Evolutionary conservation across 352 stramenopile species (phyloP).

Genomic region (Globisporangium spiculum): DNA sequence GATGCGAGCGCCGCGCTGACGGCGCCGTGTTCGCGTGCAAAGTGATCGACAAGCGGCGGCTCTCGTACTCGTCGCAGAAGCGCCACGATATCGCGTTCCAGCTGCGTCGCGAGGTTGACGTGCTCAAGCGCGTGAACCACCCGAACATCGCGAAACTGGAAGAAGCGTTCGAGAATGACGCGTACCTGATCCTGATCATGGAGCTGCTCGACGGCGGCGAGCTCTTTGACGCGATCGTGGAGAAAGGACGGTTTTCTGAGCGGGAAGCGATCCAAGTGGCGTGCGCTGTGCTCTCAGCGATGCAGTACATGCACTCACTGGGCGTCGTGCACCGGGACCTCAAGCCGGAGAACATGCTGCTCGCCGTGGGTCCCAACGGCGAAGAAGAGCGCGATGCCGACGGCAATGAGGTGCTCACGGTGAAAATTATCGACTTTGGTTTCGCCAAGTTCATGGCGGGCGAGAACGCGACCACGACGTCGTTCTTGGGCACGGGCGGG

Average conservation of each 20-base stretch:
- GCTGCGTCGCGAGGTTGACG: slow-evolving; percentile 61
- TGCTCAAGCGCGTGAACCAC: slow-evolving; percentile 61
- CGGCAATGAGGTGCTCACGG: slow-evolving; percentile 24
- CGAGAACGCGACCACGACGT: slow-evolving; percentile 52
- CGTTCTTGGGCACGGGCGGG: slow-evolving; percentile 82
- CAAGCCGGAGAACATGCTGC: slow-evolving; percentile 77
- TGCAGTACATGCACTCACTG: slow-evolving; percentile 71
- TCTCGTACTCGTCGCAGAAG: slow-evolving; percentile 45
- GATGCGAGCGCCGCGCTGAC: slow-evolving; percentile 44
- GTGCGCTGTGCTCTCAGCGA: slow-evolving; percentile 56
- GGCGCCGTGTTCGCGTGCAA: slow-evolving; percentile 64
- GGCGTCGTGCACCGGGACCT: slow-evolving; percentile 72
- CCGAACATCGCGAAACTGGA: slow-evolving; percentile 69
- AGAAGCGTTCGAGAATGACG: slow-evolving; percentile 64
- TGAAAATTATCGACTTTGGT: slow-evolving; percentile 99
- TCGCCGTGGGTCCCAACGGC: slow-evolving; percentile 30
- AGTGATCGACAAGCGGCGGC: slow-evolving; percentile 69
- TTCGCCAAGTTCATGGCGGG: slow-evolving; percentile 90
- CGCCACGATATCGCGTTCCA: slow-evolving; percentile 55
- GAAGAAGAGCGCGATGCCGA: slow-evolving; percentile 9
- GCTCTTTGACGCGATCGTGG: slow-evolving; percentile 79
- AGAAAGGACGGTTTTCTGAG: slow-evolving; percentile 58
- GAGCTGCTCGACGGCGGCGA: slow-evolving; percentile 76
- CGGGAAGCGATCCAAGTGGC: slow-evolving; percentile 50
- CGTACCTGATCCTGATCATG: slow-evolving; percentile 68